phyloP scores from a whole-genome alignment of 768 basidiomycete species.

The Mycena galopus region DNA sequence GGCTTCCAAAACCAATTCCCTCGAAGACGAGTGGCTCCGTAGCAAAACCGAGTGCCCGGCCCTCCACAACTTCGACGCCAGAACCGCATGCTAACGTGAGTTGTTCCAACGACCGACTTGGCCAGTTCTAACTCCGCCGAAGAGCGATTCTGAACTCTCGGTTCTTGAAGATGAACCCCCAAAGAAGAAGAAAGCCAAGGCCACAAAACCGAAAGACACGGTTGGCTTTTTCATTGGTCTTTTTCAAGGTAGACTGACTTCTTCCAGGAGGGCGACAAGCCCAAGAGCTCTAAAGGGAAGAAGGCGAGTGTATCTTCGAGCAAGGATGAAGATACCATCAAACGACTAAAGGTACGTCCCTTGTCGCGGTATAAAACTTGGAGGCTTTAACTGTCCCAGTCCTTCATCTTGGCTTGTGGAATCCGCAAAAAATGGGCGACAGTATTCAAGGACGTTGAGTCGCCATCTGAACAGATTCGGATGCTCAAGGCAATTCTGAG shows the following conservation, averaged over 20 bases:
- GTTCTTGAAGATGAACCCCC: slow-evolving; percentile 71
- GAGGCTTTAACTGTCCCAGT: slow-evolving; percentile 51
- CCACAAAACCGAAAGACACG: slow-evolving; percentile 48
- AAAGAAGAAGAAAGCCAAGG: slow-evolving; percentile 57
- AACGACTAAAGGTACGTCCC: slow-evolving; percentile 74
- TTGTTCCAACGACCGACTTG: background rate
- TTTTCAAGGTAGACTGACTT: slow-evolving; percentile 16
- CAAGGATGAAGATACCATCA: slow-evolving; percentile 82
- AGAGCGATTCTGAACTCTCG: slow-evolving; percentile 73
- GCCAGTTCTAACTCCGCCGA: background rate
- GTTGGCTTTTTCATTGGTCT: slow-evolving; percentile 34
- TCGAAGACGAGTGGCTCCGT: slow-evolving; percentile 6
- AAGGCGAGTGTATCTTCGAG: slow-evolving; percentile 48
- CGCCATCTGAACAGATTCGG: slow-evolving; percentile 71
- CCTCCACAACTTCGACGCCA: slow-evolving; percentile 15
- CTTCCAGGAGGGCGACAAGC: slow-evolving; percentile 42
- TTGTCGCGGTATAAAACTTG: background rate
- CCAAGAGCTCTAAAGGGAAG: slow-evolving; percentile 48
- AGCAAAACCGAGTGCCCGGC: slow-evolving; percentile 12
- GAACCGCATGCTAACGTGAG: slow-evolving; percentile 6
- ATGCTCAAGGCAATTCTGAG: slow-evolving; percentile 73
- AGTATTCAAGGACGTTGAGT: slow-evolving; percentile 72
- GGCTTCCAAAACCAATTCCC: background rate
- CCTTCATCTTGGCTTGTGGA: slow-evolving; percentile 80
- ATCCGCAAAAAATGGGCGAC: slow-evolving; percentile 83